Evolutionary conservation across 768 basidiomycete genomes (phyloP).

Genomic region (Termitomyces sp.): DNA sequence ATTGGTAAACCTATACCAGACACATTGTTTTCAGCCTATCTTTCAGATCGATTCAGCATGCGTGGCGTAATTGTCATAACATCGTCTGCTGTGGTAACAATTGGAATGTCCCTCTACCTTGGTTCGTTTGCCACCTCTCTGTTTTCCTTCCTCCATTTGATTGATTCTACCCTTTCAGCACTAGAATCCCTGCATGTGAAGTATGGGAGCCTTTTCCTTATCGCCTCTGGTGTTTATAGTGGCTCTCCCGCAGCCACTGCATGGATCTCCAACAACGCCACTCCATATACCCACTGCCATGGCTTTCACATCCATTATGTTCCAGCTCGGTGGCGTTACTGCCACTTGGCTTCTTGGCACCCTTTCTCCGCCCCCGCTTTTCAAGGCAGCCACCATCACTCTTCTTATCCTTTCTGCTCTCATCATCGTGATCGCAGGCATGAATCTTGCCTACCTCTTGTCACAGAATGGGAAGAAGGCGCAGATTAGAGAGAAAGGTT

Average conservation of each 20-base stretch:
- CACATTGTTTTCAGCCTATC: slow-evolving; percentile 33
- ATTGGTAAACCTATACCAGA: slow-evolving; percentile 18
- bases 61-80: slow-evolving; percentile 30
- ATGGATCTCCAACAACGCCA: too few relatives aligned
- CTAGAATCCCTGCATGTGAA: not conserved
- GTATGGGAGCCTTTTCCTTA: not conserved
- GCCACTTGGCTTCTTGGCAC: not conserved
- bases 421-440: too few relatives aligned
- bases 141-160: not conserved
- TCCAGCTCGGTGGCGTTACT: not conserved
- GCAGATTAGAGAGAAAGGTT: too few relatives aligned
- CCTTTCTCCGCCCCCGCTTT: too few relatives aligned
- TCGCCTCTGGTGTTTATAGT: not conserved
- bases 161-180: not conserved
- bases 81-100: not conserved
- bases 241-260: too few relatives aligned
- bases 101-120: not conserved
- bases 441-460: too few relatives aligned
- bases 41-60: slow-evolving; percentile 52
- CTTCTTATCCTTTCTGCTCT: too few relatives aligned
- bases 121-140: not conserved
- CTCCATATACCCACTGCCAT: too few relatives aligned
- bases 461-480: too few relatives aligned
- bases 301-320: not conserved
- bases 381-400: too few relatives aligned